Evolutionary conservation across 257 asterid species (phyloP).

Genomic region (Forsythia viridissima): DNA sequence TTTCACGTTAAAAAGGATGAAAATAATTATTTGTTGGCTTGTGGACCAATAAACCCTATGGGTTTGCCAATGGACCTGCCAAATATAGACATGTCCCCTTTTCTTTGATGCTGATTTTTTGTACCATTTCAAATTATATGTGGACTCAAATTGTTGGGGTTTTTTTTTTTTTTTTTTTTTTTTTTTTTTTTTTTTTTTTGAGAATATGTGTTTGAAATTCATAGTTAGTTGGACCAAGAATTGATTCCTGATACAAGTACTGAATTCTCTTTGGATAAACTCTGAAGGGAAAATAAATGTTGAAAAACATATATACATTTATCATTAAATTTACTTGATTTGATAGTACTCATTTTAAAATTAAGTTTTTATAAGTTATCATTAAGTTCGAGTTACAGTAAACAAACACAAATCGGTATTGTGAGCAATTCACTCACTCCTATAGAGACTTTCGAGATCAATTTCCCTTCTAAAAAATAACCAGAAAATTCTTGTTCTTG

Average conservation of each 20-base stretch:
- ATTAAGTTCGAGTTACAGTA: too few species aligned
- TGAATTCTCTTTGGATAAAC: background rate
- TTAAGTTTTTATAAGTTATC: too few species aligned
- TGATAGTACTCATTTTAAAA: too few species aligned
- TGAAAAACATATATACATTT: too few species aligned
- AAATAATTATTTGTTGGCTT: constrained; percentile 12
- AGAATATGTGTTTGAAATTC: background rate
- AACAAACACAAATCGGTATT: too few species aligned
- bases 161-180: background rate
- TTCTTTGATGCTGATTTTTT: constrained; percentile 27
- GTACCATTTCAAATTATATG: background rate
- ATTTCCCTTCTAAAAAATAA: too few species aligned
- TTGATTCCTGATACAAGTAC: background rate
- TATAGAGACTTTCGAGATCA: too few species aligned
- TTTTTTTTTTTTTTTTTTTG: background rate
- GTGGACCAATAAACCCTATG: constrained; percentile 22
- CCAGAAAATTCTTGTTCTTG: too few species aligned
- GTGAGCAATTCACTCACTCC: too few species aligned
- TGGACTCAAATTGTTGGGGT: background rate
- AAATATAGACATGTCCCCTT: constrained; percentile 19
- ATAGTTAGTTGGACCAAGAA: background rate
- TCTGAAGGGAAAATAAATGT: background rate
- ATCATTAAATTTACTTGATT: too few species aligned
- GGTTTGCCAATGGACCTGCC: constrained; percentile 12
- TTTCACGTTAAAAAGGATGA: constrained; percentile 15